Base-by-base conservation (phyloP, 2,329 filamentous ascomycete genomes). In the Colletotrichum karsti region DNA sequence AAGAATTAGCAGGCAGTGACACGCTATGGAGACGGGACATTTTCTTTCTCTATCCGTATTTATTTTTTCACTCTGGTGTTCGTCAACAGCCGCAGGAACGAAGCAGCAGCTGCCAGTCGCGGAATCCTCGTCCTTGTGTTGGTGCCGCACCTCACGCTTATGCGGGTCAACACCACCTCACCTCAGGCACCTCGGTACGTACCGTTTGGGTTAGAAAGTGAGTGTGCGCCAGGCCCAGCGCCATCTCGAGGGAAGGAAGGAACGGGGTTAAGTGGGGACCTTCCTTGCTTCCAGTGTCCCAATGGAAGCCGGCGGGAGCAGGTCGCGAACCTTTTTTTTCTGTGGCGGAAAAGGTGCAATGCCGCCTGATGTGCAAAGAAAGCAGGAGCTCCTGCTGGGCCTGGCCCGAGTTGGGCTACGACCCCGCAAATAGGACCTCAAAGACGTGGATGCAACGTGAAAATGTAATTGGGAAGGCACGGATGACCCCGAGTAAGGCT, bases 211-310 rank as follows among this genome's bases (percentile, higher is more conserved):
- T n/a, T n/a, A n/a, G 26, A 50, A 30, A 24, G 46, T 33, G 26
- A n/a, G n/a, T n/a, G n/a, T n/a, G n/a, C n/a, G n/a, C n/a, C n/a
- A n/a, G n/a, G n/a, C n/a, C n/a, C n/a, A n/a, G n/a, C 46, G 46
- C 46, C 26, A 50, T 50, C 46, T 50, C 9, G 42, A 33, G 35
- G 51, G 51, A 55, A 55, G 33, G 51, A 44, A 54, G 15, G 48
- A 26, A 42, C 7, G 30, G 28, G 37, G 12, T 33, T 39, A 13
- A 41, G 54, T 64, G 61, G 61, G 53, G 54, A 64, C 54, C 42
- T 51, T 42, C 22, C 35, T n/a, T n/a, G n/a, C n/a, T n/a, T n/a
- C n/a, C n/a, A n/a, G n/a, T n/a, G n/a, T n/a, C n/a, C n/a, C 41
- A 63, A 41, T 28, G 41, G 41, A 57, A 57, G 53, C 55, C 30